Conservation (phyloP, 2,329 filamentous ascomycete species). For the Sodiomyces alkalinus region DNA sequence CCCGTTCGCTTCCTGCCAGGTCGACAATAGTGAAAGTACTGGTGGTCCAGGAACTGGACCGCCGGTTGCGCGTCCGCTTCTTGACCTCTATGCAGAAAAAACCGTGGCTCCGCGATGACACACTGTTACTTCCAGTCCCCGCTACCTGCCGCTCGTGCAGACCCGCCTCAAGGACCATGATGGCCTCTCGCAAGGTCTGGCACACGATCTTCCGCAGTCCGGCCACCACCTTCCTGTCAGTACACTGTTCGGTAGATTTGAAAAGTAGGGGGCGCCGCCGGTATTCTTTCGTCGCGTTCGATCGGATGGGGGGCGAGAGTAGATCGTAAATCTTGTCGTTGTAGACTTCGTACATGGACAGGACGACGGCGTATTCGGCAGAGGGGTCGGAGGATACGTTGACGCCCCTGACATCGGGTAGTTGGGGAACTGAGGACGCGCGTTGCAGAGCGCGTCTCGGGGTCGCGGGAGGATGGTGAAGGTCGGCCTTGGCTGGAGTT, state of each 20-base stretch:
- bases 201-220: conserved; percentile 86
- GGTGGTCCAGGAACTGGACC: conserved; percentile 51
- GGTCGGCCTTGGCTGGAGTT: conserved; percentile 31
- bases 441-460: conserved; percentile 50
- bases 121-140: conserved; percentile 85
- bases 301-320: conserved; percentile 47
- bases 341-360: conserved; percentile 99
- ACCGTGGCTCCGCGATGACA: conserved; percentile 82
- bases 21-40: conserved; percentile 81
- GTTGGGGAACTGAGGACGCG: conserved; percentile 55
- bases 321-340: conserved; percentile 97
- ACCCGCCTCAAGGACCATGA: conserved; percentile 81
- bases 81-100: conserved; percentile 95
- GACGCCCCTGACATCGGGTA: conserved; percentile 60
- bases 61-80: conserved; percentile 43
- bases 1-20: conserved; percentile 83
- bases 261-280: conserved; percentile 74
- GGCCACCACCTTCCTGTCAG: conserved; percentile 87
- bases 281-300: conserved; percentile 49
- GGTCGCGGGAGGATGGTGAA: conserved; percentile 34
- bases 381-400: conserved; percentile 49
- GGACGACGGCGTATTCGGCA: conserved; percentile 71
- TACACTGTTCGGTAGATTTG: conserved; percentile 77
- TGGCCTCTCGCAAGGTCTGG: conserved; percentile 62
- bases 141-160: conserved; percentile 76